phyloP scores from a whole-genome alignment of 202 grass and related monocot genomes.

The Setaria italica region DNA sequence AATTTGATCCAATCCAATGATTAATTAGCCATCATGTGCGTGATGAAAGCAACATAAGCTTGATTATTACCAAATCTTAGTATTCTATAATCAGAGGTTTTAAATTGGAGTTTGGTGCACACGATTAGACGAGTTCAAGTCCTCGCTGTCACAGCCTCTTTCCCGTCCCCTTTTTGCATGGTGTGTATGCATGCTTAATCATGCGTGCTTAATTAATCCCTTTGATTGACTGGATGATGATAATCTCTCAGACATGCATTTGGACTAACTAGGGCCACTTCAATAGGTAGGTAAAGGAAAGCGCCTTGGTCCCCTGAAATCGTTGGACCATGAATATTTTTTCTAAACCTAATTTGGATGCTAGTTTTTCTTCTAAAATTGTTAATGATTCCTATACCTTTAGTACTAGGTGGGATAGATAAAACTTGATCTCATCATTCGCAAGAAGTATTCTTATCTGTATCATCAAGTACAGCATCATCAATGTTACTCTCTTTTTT shows the following conservation, averaged over 20 bases:
- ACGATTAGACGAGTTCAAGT: conserved; percentile 18
- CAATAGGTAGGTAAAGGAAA: conserved; percentile 51
- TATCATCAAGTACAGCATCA: background rate
- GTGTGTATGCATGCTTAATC: conserved; percentile 22
- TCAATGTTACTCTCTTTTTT: background rate
- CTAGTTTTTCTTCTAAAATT: background rate
- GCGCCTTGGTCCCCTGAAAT: conserved; percentile 57
- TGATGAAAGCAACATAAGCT: conserved; percentile 40
- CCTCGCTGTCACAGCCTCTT: conserved; percentile 43
- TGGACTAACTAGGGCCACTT: conserved; percentile 49
- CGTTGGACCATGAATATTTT: conserved; percentile 22
- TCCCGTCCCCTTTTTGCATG: background rate
- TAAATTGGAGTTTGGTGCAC: conserved; percentile 44
- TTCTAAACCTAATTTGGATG: background rate
- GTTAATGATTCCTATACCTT: background rate
- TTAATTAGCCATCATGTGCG: conserved; percentile 42
- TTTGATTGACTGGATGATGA: conserved; percentile 36
- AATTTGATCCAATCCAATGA: conserved; percentile 33
- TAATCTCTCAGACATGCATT: conserved; percentile 43
- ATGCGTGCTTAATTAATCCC: conserved; percentile 36
- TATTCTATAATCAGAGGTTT: conserved; percentile 30
- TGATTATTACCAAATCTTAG: conserved; percentile 24
- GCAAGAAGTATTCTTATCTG: background rate
- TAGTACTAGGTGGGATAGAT: background rate
- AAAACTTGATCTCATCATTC: background rate